Percentiles rank a stretch among this genome's conserved stretches.
Evolutionary conservation across 2,329 filamentous ascomycete species (phyloP).

Genomic region (Rhinocladiella mackenziei): DNA sequence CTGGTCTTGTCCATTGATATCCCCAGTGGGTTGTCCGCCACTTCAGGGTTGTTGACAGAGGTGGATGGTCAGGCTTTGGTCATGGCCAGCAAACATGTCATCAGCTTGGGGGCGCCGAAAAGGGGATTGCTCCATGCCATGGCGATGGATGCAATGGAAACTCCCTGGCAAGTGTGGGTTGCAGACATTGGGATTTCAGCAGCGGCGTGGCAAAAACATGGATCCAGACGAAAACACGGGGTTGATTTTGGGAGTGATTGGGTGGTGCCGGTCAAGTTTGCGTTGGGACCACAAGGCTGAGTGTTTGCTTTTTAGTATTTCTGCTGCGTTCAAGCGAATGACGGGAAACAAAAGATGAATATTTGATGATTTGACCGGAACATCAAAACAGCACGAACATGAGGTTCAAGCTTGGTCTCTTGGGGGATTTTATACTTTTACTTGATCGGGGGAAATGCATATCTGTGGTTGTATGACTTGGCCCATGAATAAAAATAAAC

Average conservation of each 20-base stretch:
- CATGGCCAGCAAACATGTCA: slow-evolving; percentile 75
- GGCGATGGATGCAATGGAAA: slow-evolving; percentile 46
- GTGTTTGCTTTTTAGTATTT: slow-evolving; percentile 1
- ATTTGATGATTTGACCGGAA: too few species aligned
- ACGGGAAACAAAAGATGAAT: not conserved
- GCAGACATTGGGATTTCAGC: slow-evolving; percentile 69
- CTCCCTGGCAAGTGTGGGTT: slow-evolving; percentile 70
- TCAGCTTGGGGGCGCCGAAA: slow-evolving; percentile 83
- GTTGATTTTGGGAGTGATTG: slow-evolving; percentile 86
- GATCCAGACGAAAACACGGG: slow-evolving; percentile 61
- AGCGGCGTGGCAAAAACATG: slow-evolving; percentile 32
- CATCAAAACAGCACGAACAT: too few species aligned
- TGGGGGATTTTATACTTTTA: too few species aligned
- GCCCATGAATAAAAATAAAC: too few species aligned
- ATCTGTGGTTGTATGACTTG: too few species aligned
- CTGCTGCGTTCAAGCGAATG: slow-evolving; percentile 22
- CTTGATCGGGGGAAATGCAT: too few species aligned
- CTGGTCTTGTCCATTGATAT: slow-evolving; percentile 84
- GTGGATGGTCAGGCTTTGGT: slow-evolving; percentile 74
- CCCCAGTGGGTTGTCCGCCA: slow-evolving; percentile 62
- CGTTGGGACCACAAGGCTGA: slow-evolving; percentile 6
- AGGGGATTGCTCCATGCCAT: slow-evolving; percentile 76
- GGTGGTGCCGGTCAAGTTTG: slow-evolving; percentile 55
- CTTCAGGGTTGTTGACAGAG: slow-evolving; percentile 50
- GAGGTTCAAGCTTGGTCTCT: too few species aligned